Base-by-base conservation (phyloP, 768 basidiomycete species). In the Boletus rubropictus region DNA sequence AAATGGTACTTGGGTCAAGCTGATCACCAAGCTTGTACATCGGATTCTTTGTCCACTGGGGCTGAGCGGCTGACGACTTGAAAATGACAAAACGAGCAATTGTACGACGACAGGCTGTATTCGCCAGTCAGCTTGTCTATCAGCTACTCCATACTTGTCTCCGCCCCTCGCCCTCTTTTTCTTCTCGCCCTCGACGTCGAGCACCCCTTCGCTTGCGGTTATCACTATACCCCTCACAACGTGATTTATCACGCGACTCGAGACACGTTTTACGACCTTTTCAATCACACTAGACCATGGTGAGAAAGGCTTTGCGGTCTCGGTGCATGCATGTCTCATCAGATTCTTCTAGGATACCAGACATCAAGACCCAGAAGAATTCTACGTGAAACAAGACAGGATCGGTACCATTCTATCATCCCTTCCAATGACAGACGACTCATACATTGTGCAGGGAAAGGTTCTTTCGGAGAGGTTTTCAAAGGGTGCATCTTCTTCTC, bases 391-490 rank as follows among this genome's bases (percentile, higher is more conserved):
- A 67, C 95, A 99, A 73, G 89, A 96, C 68, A 82, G 93, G 66
- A 97, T 99, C 61, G 95, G 95, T 95, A 56, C 35, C 75, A 66
- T 48, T 48, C 37, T 37, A 7, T 21, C 36, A 38, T 44, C 41
- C 37, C 39, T 45, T 53, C 34, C 39, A 28, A n/a, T 50, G 46
- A n/a, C 53, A 51, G 40, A 47, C 42, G 28, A 39, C 56, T 60
- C 50, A 66, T 32, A 9, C 39, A 39, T 33, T 38, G 24, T 43
- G 20, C 53, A 96, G 95, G 94, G 52, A 97, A 99, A 68, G 95
- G 95, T 27, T 97, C 94, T 5, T 98, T 99, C 61, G 96, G 95
- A 61, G 96, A 97, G 69, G 94, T 98, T n/a, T 97, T 89, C 74
- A 97, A 97, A 71, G 96, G 94, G 93, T 92, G 48, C 46, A 77